Evolutionary conservation across 1,284 basidiomycete genomes (phyloP).

Genomic region (Ustilago hordei): DNA sequence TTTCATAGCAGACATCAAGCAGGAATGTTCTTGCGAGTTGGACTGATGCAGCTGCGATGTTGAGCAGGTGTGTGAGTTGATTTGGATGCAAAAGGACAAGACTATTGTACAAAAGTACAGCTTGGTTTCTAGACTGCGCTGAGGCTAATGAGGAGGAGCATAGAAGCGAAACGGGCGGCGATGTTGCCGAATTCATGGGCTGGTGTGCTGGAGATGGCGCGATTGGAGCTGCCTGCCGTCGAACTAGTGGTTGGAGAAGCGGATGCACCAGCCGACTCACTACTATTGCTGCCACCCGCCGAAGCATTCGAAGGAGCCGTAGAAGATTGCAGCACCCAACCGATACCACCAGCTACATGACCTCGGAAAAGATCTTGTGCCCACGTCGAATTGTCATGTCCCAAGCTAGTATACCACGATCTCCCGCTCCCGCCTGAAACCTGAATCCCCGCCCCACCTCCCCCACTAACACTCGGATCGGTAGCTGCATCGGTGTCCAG

Average conservation of each 20-base stretch:
- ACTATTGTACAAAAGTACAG: neutral
- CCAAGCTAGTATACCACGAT: conserved; percentile 83
- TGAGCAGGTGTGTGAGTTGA: neutral
- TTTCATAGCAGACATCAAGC: neutral
- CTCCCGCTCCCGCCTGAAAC: conserved; percentile 74
- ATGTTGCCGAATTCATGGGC: neutral
- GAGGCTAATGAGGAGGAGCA: neutral
- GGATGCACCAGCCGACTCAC: neutral
- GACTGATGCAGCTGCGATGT: neutral
- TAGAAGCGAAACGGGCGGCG: neutral
- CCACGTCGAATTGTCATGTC: conserved; percentile 78
- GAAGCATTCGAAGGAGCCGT: conserved; percentile 15
- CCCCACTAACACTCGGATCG: conserved; percentile 39
- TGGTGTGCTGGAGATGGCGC: neutral
- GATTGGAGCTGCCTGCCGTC: neutral
- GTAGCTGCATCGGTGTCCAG: conserved; percentile 32
- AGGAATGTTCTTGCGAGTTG: neutral
- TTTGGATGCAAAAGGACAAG: neutral
- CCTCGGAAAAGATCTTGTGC: conserved; percentile 76
- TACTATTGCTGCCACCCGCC: conserved; percentile 1
- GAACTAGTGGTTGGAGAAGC: neutral
- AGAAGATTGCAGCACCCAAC: conserved; percentile 76
- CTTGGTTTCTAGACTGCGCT: neutral
- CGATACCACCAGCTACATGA: conserved; percentile 80
- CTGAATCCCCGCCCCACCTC: conserved; percentile 39